Percentiles rank a stretch among this genome's conserved stretches.
Evolutionary conservation across 805 yeast genomes (phyloP).

Genomic region (Candida peoriensis): DNA sequence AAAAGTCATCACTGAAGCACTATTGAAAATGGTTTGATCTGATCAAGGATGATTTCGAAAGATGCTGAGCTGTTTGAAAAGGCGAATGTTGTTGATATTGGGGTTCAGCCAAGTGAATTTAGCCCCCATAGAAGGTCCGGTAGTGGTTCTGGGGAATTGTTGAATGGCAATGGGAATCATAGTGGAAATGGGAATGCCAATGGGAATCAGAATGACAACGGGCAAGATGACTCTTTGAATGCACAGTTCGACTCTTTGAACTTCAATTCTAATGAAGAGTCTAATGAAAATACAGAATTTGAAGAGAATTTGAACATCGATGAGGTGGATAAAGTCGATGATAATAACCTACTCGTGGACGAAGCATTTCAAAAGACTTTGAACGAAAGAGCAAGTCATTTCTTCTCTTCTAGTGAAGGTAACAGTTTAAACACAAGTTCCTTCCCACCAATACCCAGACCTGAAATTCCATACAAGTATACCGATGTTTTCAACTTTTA

Average conservation of each 20-base stretch:
- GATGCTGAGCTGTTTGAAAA: slow-evolving; percentile 29
- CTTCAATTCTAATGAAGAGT: slow-evolving; percentile 6
- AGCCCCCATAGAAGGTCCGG: slow-evolving; percentile 5
- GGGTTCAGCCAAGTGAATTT: slow-evolving; percentile 22
- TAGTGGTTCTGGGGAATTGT: neutral
- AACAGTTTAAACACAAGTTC: slow-evolving; percentile 10
- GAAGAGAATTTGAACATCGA: slow-evolving; percentile 33
- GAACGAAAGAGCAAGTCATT: slow-evolving; percentile 32
- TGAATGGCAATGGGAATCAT: neutral
- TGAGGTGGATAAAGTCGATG: slow-evolving; percentile 38
- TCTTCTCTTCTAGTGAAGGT: slow-evolving; percentile 11
- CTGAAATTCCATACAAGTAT: slow-evolving; percentile 40
- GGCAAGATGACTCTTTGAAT: too few relatives aligned
- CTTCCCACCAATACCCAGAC: slow-evolving; percentile 30
- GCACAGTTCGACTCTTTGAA: too few relatives aligned
- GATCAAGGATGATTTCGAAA: slow-evolving; percentile 13
- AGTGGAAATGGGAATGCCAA: neutral
- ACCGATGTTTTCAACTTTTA: slow-evolving; percentile 30
- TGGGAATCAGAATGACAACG: neutral
- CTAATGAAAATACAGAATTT: too few relatives aligned
- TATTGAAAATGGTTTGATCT: neutral
- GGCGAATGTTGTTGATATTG: slow-evolving; percentile 29
- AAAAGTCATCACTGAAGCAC: slow-evolving; percentile 2
- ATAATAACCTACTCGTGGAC: slow-evolving; percentile 26
- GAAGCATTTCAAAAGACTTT: slow-evolving; percentile 29